Evolutionary conservation across 495 filamentous ascomycete species (phyloP), one percentile per base, ranked within the genome.

Genomic region (Hypoxylon lenormandii): DNA sequence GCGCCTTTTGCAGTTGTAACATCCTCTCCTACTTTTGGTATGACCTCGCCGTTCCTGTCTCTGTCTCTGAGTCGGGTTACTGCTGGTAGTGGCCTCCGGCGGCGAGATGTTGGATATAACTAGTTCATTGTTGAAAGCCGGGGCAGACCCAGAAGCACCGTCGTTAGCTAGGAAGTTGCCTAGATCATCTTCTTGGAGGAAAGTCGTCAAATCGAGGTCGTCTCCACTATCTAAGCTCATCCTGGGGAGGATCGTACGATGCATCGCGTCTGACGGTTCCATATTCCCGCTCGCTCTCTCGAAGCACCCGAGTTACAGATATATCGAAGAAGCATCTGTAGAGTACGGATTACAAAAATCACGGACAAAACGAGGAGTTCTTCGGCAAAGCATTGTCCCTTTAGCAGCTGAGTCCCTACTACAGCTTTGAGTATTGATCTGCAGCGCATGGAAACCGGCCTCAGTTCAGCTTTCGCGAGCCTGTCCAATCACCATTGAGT

Each of bases 1-100:
- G 8, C 87, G 78, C 42, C 81, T 76, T 73, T 90, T 90, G 80
- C 88, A 90, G 75, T 87, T 87, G 62, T 83, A 87, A 69, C 88
- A 90, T 0, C 87, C 88, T n/a, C 81, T 75, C 2, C 88, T 78
- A 23, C 85, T 88, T 72, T 90, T 90, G 1, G 82, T 88, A 59
- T 89, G 87, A 0, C 83, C 82, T 33, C 79, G 53, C 38, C 82
- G 68, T 70, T 84, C 80, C n/a, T 80, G 54, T 43, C 77, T 73
- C 33, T 72, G 76, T 53, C 64, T 79, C 13, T 61, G 65, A 28
- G 15, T 45, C 40, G 53, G 40, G 13, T 52, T 67, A 15, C 51
- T 30, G 22, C 33, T 60, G 13, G 62, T 11, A 0, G 64, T 28
- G 15, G 63, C 38, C 19, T 52, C 36, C 4, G 73, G 47, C 11